Evolutionary conservation across 1,139 yeast species (phyloP).

Genomic region (Ogataea hybrid): DNA sequence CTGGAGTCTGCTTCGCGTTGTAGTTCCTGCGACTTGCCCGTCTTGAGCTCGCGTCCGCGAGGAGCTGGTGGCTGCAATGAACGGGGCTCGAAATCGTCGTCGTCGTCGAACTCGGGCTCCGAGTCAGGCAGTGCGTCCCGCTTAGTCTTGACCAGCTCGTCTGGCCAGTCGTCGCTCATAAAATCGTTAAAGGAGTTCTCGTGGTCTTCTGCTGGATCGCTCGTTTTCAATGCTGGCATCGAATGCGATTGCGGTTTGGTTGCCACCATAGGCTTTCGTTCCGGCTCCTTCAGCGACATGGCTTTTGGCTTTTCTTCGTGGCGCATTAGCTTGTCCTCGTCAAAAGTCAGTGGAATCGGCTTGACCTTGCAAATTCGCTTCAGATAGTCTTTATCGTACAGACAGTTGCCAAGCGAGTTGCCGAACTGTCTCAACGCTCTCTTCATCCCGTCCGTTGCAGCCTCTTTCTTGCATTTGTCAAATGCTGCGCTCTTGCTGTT

Average conservation of each 20-base stretch:
- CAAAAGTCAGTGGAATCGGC: conserved; percentile 52
- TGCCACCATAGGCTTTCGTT: conserved; percentile 7
- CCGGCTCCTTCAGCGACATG: conserved; percentile 5
- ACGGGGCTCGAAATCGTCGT: conserved; percentile 12
- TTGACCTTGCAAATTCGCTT: conserved; percentile 52
- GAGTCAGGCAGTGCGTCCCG: conserved; percentile 22
- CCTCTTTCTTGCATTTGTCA: conserved; percentile 80
- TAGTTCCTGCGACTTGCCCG: conserved; percentile 9
- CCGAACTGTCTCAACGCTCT: conserved; percentile 78
- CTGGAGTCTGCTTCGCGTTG: conserved; percentile 4
- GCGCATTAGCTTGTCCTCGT: conserved; percentile 44
- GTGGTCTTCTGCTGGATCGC: conserved; percentile 18
- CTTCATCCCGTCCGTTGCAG: conserved; percentile 77
- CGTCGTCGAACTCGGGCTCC: conserved; percentile 28
- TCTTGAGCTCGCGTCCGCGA: conserved; percentile 13
- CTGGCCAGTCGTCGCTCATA: conserved; percentile 61
- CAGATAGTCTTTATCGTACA: conserved; percentile 66
- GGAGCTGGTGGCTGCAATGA: conserved; percentile 10
- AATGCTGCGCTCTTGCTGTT: conserved; percentile 69
- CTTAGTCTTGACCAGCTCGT: conserved; percentile 35
- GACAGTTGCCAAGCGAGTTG: conserved; percentile 75
- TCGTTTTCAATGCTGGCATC: conserved; percentile 9
- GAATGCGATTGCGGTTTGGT: conserved; percentile 20
- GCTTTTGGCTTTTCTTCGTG: conserved; percentile 16
- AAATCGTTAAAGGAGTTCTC: conserved; percentile 57